phyloP scores from a whole-genome alignment of 768 basidiomycete genomes.

The Tulasnella sp. region DNA sequence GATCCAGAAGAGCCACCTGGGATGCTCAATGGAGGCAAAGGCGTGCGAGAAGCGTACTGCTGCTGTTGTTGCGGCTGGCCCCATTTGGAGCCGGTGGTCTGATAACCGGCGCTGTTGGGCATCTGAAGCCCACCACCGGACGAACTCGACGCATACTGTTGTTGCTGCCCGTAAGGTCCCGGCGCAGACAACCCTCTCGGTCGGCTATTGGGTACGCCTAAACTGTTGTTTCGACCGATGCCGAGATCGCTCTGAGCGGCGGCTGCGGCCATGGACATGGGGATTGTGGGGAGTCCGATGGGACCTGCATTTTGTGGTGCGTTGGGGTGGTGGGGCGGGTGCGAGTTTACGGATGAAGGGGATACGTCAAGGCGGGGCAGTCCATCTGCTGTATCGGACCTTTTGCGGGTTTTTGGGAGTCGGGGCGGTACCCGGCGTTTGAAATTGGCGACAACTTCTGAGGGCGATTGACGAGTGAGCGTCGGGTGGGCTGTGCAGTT shows the following conservation, averaged over 20 bases:
- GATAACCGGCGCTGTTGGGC: neutral
- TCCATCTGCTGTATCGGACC: constrained; percentile 37
- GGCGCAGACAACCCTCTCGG: constrained; percentile 6
- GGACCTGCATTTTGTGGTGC: constrained; percentile 1
- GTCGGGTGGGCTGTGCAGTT: constrained; percentile 66
- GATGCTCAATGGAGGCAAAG: constrained; percentile 72
- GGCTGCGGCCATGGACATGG: constrained; percentile 3
- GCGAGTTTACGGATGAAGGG: constrained; percentile 5
- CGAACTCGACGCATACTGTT: too few relatives aligned
- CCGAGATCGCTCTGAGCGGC: neutral
- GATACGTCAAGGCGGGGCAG: constrained; percentile 14
- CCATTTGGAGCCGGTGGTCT: constrained; percentile 44
- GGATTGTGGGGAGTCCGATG: constrained; percentile 8
- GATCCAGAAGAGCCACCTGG: constrained; percentile 28
- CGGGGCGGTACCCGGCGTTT: constrained; percentile 93
- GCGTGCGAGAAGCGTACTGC: constrained; percentile 38
- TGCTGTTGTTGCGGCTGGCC: constrained; percentile 23
- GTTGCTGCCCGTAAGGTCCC: neutral
- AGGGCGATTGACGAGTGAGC: constrained; percentile 79
- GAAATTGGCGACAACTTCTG: constrained; percentile 87
- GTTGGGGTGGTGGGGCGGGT: neutral
- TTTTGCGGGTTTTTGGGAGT: constrained; percentile 75
- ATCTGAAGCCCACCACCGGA: too few relatives aligned
- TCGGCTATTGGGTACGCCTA: neutral
- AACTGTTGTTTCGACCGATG: neutral